Evolutionary conservation across 345 rosid species (phyloP).

Genomic region (Rhizophora mangle): DNA sequence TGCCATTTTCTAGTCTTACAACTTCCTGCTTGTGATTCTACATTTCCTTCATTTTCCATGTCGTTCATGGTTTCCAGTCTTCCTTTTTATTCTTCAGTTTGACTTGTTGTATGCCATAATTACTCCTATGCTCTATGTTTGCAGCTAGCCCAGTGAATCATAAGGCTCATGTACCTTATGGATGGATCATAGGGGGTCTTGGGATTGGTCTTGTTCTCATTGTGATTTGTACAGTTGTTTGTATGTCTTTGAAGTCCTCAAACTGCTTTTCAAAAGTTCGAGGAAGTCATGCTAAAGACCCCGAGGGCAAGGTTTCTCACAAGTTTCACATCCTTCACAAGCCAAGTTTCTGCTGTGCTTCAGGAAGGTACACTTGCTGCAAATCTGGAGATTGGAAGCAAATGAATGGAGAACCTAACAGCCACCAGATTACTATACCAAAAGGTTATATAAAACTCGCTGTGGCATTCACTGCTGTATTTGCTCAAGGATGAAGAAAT

Average conservation of each 20-base stretch:
- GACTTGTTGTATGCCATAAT: conserved; percentile 11
- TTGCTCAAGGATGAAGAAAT: background rate
- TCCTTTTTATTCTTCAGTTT: background rate
- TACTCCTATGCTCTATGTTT: conserved; percentile 14
- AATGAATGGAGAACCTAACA: conserved; percentile 57
- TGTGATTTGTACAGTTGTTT: conserved; percentile 42
- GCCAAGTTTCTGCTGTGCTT: conserved; percentile 80
- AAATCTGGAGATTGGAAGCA: conserved; percentile 66
- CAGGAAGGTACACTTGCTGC: conserved; percentile 72
- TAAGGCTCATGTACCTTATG: conserved; percentile 57
- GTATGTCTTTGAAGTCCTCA: conserved; percentile 63
- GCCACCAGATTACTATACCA: conserved; percentile 57
- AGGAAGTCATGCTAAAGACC: conserved; percentile 37
- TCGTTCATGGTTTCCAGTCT: background rate
- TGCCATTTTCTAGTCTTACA: background rate
- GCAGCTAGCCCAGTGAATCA: conserved; percentile 54
- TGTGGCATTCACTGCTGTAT: background rate
- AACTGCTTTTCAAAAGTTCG: conserved; percentile 39
- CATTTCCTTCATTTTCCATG: background rate
- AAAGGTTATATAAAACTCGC: conserved; percentile 42
- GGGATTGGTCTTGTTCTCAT: conserved; percentile 63
- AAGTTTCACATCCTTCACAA: conserved; percentile 85
- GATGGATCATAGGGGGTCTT: conserved; percentile 83
- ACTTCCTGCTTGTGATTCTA: background rate
- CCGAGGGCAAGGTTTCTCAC: conserved; percentile 46